A percentile compares a stretch with the other conserved stretches of the same genome.
Conservation (phyloP, 225 moss, liverwort and hornwort species). For the Anthoceros angustus region DNA sequence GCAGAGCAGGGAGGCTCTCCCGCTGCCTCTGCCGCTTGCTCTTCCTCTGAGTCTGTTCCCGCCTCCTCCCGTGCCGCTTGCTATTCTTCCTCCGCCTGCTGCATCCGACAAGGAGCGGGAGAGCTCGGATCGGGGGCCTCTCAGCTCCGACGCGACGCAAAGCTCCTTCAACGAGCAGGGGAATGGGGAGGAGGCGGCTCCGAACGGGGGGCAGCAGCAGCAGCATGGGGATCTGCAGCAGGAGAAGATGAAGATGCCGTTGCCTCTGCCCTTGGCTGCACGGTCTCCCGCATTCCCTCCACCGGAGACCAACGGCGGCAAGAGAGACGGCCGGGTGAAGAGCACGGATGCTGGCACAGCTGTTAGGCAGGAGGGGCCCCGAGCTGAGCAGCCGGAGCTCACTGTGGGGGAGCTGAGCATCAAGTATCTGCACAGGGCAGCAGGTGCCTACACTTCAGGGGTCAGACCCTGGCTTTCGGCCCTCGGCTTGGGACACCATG, state of each 20-base stretch:
- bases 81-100: neutral
- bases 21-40: too few species aligned
- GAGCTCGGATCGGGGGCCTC: slow-evolving; percentile 1
- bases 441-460: slow-evolving; percentile 12
- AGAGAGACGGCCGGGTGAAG: neutral
- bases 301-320: neutral
- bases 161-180: neutral
- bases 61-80: neutral
- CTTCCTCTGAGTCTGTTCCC: too few species aligned
- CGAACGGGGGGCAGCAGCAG: neutral
- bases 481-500: slow-evolving; percentile 65
- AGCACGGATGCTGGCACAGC: neutral
- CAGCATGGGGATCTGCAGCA: neutral
- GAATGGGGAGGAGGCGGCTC: neutral
- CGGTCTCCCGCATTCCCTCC: neutral
- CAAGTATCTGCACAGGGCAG: neutral
- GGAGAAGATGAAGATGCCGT: neutral
- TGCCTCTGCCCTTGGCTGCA: neutral
- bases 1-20: too few species aligned
- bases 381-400: neutral
- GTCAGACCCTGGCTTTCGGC: slow-evolving; percentile 63
- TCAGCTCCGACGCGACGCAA: neutral
- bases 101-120: slow-evolving; percentile 1
- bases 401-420: slow-evolving; percentile 1
- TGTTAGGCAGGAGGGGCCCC: neutral